Conservation (phyloP, 495 filamentous ascomycete species). For the Trichoderma parareesei region DNA sequence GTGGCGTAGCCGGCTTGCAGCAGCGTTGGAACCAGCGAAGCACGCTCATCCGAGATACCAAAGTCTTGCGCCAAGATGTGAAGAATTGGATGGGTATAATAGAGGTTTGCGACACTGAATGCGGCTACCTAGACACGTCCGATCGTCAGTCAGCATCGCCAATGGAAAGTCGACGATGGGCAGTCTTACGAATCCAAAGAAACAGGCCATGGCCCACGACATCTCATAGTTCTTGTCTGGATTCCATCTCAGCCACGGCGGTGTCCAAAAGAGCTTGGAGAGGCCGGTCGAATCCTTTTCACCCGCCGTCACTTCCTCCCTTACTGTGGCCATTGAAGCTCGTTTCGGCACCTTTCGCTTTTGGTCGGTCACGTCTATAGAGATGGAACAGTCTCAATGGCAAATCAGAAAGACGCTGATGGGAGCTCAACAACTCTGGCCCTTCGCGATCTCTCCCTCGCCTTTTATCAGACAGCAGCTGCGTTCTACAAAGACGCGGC, state of each 20-base stretch:
- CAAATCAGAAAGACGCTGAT: neutral
- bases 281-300: neutral
- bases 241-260: slow-evolving; percentile 8
- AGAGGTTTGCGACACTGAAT: slow-evolving; percentile 63
- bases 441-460: neutral
- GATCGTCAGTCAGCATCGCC: neutral
- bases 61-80: slow-evolving; percentile 59
- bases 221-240: neutral
- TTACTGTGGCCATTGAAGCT: neutral
- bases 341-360: neutral
- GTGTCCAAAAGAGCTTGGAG: slow-evolving; percentile 2
- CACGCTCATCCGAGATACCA: slow-evolving; percentile 47
- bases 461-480: neutral
- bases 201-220: neutral
- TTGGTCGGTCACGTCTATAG: neutral
- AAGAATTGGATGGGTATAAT: slow-evolving; percentile 65
- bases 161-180: neutral
- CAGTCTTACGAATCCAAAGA: neutral
- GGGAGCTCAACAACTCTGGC: neutral
- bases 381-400: too few relatives aligned
- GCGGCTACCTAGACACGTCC: slow-evolving; percentile 19
- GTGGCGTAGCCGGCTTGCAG: slow-evolving; percentile 72
- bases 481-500: neutral
- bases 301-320: neutral
- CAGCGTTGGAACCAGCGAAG: slow-evolving; percentile 56